phyloP scores from a whole-genome alignment of 345 rosid genomes.

The Bruguiera gymnorhiza region DNA sequence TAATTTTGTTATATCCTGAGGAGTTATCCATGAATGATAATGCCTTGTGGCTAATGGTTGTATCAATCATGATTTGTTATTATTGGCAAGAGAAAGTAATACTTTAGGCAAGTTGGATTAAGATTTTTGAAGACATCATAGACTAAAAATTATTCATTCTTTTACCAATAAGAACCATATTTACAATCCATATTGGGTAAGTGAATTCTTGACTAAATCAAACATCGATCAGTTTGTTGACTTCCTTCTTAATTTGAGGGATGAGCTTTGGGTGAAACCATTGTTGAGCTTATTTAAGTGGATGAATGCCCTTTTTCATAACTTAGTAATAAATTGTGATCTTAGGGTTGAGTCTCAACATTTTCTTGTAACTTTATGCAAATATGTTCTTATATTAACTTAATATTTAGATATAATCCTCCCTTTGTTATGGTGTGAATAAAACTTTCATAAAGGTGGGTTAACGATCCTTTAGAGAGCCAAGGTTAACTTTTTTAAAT shows the following conservation, averaged over 20 bases:
- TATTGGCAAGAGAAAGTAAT: background rate
- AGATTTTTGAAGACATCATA: background rate
- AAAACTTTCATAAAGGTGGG: background rate
- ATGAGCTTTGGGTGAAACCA: background rate
- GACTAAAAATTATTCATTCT: background rate
- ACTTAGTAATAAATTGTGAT: background rate
- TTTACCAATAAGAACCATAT: background rate
- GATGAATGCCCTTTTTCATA: background rate
- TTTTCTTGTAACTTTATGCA: background rate
- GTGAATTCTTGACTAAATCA: background rate
- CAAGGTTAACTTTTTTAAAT: slow-evolving; percentile 4
- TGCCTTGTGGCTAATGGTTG: background rate
- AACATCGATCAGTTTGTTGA: background rate
- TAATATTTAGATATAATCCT: background rate
- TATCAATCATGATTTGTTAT: background rate
- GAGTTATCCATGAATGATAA: background rate
- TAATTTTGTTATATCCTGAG: background rate
- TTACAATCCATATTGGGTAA: background rate
- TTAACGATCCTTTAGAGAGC: background rate
- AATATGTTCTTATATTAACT: no score
- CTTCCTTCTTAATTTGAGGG: background rate
- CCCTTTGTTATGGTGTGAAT: background rate
- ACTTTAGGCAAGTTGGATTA: background rate
- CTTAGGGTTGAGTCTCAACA: background rate
- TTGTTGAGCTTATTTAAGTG: background rate